Conservation (phyloP, 2,329 filamentous ascomycete species). For the Paradendryphiella salina region DNA sequence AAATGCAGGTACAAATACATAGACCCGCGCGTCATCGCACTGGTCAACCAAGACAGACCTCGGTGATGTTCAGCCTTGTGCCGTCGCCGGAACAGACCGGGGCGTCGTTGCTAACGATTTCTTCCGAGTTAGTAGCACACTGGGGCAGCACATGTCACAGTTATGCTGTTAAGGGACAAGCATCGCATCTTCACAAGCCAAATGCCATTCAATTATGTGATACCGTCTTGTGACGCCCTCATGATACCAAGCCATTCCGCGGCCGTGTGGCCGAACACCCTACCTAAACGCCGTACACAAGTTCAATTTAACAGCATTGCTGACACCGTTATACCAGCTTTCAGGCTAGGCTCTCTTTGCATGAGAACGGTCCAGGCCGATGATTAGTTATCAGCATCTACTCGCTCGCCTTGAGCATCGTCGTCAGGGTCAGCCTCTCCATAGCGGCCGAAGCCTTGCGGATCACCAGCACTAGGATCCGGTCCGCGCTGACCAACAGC, state of each 20-base stretch:
- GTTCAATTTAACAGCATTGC: constrained; percentile 5
- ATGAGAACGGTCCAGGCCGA: neutral
- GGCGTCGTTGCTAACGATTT: neutral
- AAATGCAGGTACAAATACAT: constrained; percentile 12
- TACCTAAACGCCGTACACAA: constrained; percentile 25
- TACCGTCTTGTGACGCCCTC: constrained; percentile 35
- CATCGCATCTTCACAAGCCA: constrained; percentile 3
- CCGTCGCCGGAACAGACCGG: constrained; percentile 11
- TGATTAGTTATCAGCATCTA: constrained; percentile 42
- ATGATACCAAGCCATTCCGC: constrained; percentile 34
- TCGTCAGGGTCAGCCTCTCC: constrained; percentile 47
- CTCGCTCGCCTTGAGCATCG: constrained; percentile 47
- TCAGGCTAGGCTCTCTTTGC: neutral
- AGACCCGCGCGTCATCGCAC: constrained; percentile 1
- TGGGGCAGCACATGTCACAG: neutral
- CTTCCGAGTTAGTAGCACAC: neutral
- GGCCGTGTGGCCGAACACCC: constrained; percentile 38
- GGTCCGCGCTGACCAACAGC: constrained; percentile 46
- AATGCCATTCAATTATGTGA: constrained; percentile 10
- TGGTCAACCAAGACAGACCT: constrained; percentile 3
- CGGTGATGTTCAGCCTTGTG: constrained; percentile 1
- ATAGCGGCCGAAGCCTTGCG: constrained; percentile 44
- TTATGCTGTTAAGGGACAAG: neutral
- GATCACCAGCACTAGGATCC: constrained; percentile 45
- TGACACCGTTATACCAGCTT: neutral